Evolutionary conservation across 768 basidiomycete genomes (phyloP).

Genomic region (Tylopilus sp.): DNA sequence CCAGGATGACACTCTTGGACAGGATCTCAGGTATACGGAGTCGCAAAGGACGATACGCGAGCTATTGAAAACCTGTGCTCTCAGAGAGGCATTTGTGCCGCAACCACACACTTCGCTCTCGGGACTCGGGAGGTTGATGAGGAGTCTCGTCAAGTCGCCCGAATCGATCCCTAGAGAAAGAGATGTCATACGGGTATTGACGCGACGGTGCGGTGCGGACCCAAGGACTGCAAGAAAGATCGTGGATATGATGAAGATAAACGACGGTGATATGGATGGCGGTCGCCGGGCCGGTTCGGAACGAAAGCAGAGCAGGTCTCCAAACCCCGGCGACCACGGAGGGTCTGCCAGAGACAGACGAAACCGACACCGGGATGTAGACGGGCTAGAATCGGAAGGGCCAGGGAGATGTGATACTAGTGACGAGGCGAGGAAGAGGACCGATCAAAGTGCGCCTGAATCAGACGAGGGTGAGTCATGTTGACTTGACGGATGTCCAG

Average conservation of each 20-base stretch:
- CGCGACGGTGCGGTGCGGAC: conserved; percentile 25
- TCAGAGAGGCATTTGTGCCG: conserved; percentile 7
- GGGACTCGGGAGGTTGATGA: conserved; percentile 10
- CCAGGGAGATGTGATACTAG: background rate
- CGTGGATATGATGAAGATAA: conserved; percentile 21
- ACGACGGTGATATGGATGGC: conserved; percentile 3
- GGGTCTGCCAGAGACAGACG: background rate
- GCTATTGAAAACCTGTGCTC: conserved; percentile 17
- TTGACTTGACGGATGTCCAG: background rate
- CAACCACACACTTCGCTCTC: conserved; percentile 19
- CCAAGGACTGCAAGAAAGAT: conserved; percentile 22
- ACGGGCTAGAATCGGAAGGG: background rate
- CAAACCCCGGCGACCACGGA: background rate
- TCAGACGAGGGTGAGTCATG: too few species aligned
- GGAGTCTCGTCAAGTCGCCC: conserved; percentile 14
- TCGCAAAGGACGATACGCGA: conserved; percentile 22
- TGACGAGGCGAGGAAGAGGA: background rate
- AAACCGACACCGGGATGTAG: background rate
- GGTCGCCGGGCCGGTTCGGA: background rate
- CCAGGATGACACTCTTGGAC: conserved; percentile 17
- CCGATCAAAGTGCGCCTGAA: background rate
- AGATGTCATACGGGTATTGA: conserved; percentile 17
- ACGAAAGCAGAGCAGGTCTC: background rate
- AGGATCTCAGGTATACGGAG: conserved; percentile 20
- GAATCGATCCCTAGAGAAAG: conserved; percentile 9